Conservation (phyloP, 2,329 filamentous ascomycete genomes). For the Colletotrichum godetiae region DNA sequence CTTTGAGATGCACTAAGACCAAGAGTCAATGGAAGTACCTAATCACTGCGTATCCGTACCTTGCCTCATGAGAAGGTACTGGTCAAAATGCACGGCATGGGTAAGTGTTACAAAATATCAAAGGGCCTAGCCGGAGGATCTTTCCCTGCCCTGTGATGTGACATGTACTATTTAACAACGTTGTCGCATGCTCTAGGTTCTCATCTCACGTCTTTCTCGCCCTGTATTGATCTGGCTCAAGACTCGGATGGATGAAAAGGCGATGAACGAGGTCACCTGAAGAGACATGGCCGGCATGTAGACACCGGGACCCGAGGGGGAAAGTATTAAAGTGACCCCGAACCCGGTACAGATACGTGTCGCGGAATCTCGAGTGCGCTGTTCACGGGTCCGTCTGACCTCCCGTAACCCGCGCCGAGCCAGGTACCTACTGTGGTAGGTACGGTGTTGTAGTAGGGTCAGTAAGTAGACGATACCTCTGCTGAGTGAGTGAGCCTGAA, state of each 20-base stretch:
- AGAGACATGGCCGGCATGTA: background rate
- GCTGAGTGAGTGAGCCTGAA: background rate
- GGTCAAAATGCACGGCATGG: slow-evolving; percentile 10
- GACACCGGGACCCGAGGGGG: background rate
- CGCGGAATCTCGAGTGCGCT: background rate
- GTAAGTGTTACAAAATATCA: slow-evolving; percentile 2
- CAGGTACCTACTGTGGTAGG: background rate
- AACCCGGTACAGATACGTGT: background rate
- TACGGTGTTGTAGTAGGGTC: background rate
- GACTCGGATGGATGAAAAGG: background rate
- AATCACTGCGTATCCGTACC: background rate
- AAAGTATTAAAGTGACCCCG: background rate
- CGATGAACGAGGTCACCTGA: background rate
- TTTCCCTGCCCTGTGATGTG: background rate
- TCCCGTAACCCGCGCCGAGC: background rate
- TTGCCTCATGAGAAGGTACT: background rate
- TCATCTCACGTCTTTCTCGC: background rate
- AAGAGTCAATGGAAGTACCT: background rate
- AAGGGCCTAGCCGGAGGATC: background rate
- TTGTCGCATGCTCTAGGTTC: background rate
- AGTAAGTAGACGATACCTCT: background rate
- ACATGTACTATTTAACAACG: background rate
- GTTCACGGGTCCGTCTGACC: background rate
- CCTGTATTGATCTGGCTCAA: background rate
- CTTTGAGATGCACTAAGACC: background rate